Evolutionary conservation across 768 basidiomycete genomes (phyloP).

Genomic region (Auriscalpium microsporum): DNA sequence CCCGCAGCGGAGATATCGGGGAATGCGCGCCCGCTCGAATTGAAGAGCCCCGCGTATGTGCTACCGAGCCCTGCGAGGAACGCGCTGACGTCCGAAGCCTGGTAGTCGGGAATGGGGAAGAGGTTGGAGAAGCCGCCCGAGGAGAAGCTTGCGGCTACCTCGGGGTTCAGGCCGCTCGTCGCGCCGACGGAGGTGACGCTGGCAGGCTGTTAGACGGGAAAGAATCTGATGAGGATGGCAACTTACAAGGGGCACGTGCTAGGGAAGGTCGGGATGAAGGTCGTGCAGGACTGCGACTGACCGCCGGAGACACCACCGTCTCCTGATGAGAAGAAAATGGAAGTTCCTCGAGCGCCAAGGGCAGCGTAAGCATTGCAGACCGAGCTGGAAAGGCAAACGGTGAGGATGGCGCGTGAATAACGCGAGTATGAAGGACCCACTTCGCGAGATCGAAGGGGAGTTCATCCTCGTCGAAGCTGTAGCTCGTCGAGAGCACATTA

Average conservation of each 20-base stretch:
- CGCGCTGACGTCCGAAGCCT: background rate
- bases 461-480: no score
- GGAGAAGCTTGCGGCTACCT: slow-evolving; percentile 6
- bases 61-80: slow-evolving; percentile 3
- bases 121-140: slow-evolving; percentile 14
- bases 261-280: slow-evolving; percentile 28
- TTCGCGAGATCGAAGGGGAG: no score
- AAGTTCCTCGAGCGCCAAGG: slow-evolving; percentile 28
- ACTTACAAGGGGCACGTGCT: slow-evolving; percentile 25
- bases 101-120: slow-evolving; percentile 9
- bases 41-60: slow-evolving; percentile 4
- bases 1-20: slow-evolving; percentile 14
- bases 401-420: background rate
- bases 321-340: slow-evolving; percentile 30
- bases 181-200: background rate
- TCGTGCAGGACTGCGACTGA: slow-evolving; percentile 19
- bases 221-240: background rate
- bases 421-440: background rate
- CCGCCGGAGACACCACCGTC: slow-evolving; percentile 30
- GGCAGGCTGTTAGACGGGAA: background rate
- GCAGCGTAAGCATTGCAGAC: slow-evolving; percentile 28
- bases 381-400: slow-evolving; percentile 9
- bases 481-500: no score
- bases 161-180: slow-evolving; percentile 7
- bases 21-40: background rate